A percentile compares a stretch with the other conserved stretches of the same genome.
These are phyloP conservation scores for Rubroboletus satanas DNA, from an alignment of 768 basidiomycete genomes.

Conservation along the genomic window DNA sequence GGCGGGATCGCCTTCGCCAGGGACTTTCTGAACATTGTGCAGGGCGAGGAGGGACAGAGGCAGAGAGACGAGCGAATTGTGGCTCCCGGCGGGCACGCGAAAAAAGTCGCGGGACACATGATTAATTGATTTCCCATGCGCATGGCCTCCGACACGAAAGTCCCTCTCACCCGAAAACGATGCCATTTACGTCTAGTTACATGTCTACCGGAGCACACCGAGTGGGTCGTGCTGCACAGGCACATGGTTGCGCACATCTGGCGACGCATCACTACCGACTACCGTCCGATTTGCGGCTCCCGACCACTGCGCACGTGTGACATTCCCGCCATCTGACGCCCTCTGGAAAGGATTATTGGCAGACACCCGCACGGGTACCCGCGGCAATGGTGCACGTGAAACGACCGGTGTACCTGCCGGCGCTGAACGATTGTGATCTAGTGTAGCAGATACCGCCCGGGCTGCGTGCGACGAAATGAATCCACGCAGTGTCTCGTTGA, in stretches of 20 bases:
- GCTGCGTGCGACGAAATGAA: constrained; percentile 15
- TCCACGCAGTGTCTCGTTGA: constrained; percentile 23
- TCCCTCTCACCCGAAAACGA: neutral
- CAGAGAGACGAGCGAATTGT: neutral
- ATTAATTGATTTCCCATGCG: constrained; percentile 18
- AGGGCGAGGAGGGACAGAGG: constrained; percentile 7
- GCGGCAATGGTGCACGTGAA: constrained; percentile 15
- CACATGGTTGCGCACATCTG: constrained; percentile 10
- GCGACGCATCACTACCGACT: neutral
- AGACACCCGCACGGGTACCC: constrained; percentile 25
- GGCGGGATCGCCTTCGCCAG: constrained; percentile 35
- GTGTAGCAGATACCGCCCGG: neutral
- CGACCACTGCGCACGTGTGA: constrained; percentile 2
- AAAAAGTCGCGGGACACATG: constrained; percentile 10
- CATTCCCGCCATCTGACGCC: constrained; percentile 9
- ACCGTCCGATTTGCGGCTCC: neutral
- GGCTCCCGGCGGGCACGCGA: constrained; percentile 8
- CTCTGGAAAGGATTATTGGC: constrained; percentile 32
- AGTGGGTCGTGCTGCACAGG: constrained; percentile 28
- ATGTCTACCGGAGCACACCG: constrained; percentile 26
- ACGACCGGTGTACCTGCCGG: constrained; percentile 7
- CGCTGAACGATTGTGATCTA: constrained; percentile 17
- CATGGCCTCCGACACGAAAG: constrained; percentile 5
- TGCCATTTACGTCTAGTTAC: neutral
- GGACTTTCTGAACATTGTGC: constrained; percentile 62